A percentile compares a stretch with the other conserved stretches of the same genome.
Conservation (phyloP, 2,329 filamentous ascomycete species). For the Penicillium sp. region DNA sequence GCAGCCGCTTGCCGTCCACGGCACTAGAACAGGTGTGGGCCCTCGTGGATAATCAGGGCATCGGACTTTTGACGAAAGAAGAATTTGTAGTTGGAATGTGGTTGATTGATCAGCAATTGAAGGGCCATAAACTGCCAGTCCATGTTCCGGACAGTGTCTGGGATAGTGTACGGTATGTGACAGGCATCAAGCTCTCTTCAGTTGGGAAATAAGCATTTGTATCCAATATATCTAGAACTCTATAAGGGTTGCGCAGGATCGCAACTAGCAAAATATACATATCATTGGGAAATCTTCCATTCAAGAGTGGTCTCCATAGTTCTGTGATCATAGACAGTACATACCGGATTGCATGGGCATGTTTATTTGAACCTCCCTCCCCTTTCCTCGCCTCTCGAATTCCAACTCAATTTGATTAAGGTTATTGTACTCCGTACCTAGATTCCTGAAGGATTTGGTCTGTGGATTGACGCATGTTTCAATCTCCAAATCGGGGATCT, state of each 20-base stretch:
- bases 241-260: slow-evolving; percentile 1
- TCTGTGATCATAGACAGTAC: background rate
- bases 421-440: background rate
- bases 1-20: slow-evolving; percentile 42
- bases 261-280: background rate
- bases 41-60: slow-evolving; percentile 41
- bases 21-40: slow-evolving; percentile 48
- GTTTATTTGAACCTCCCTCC: background rate
- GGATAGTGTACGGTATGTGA: slow-evolving; percentile 44
- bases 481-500: background rate
- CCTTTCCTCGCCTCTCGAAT: background rate
- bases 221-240: background rate
- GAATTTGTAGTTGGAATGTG: slow-evolving; percentile 54
- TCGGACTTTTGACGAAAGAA: slow-evolving; percentile 42
- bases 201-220: background rate
- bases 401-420: background rate
- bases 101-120: slow-evolving; percentile 51
- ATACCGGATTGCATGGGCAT: background rate
- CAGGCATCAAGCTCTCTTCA: slow-evolving; percentile 36
- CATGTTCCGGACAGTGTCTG: slow-evolving; percentile 50
- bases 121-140: slow-evolving; percentile 47
- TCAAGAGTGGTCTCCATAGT: no score
- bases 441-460: background rate
- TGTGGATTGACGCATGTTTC: background rate
- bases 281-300: background rate